These are phyloP conservation scores for Phytopythium oedochilum DNA, from an alignment of 352 stramenopile species.

Conservation along the genomic window DNA sequence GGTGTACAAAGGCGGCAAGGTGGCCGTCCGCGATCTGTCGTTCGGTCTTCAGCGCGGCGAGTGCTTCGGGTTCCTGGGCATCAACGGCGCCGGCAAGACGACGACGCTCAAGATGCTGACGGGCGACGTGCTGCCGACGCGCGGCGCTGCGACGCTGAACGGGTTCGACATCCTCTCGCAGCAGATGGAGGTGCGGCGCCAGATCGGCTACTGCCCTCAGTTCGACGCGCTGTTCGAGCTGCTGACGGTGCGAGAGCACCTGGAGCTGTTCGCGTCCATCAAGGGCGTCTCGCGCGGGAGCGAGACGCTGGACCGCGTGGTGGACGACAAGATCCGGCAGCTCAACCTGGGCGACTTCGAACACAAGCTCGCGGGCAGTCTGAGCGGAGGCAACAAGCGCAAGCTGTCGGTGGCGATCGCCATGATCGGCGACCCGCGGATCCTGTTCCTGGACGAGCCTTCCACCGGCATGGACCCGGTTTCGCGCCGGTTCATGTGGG, in stretches of 20 bases:
- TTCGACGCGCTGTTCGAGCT: constrained; percentile 82
- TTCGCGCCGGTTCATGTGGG: constrained; percentile 89
- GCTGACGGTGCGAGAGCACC: constrained; percentile 82
- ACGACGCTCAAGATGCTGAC: constrained; percentile 94
- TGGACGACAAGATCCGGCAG: constrained; percentile 52
- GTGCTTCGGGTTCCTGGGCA: constrained; percentile 92
- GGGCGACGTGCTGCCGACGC: constrained; percentile 58
- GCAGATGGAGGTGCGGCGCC: constrained; percentile 51
- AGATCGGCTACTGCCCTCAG: constrained; percentile 91
- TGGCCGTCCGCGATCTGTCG: constrained; percentile 62
- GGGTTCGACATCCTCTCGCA: constrained; percentile 49
- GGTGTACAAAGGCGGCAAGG: constrained; percentile 74
- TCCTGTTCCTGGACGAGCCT: constrained; percentile 89
- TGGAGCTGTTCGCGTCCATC: constrained; percentile 88
- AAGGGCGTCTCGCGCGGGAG: constrained; percentile 88
- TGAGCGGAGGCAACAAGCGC: constrained; percentile 90
- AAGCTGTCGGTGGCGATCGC: constrained; percentile 92
- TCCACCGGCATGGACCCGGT: constrained; percentile 92
- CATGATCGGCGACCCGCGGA: constrained; percentile 87
- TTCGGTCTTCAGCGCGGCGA: constrained; percentile 83
- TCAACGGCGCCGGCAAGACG: constrained; percentile 93
- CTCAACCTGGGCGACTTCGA: constrained; percentile 75
- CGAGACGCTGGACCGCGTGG: constrained; percentile 31
- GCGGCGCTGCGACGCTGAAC: constrained; percentile 31
- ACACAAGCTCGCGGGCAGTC: constrained; percentile 59